Percentiles rank a stretch among this genome's conserved stretches.
Conservation (phyloP, 441 rosid genomes). For the Isatis lusitanica region DNA sequence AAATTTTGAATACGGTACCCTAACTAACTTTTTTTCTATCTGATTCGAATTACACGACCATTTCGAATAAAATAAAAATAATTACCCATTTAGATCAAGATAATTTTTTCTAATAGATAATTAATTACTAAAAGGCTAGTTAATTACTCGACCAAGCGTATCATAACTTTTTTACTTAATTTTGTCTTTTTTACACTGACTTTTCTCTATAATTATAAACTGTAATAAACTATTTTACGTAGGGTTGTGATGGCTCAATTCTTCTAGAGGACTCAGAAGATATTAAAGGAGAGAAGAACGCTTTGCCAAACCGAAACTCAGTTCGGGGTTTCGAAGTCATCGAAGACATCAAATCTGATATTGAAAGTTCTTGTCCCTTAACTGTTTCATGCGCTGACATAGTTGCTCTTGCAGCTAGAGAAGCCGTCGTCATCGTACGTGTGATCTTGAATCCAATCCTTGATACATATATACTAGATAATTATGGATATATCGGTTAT, state of each 20-base stretch:
- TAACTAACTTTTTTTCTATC: no score
- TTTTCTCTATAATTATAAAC: not conserved
- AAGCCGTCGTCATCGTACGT: conserved; percentile 50
- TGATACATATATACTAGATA: not conserved
- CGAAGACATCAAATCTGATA: conserved; percentile 53
- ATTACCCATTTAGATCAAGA: no score
- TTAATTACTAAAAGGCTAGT: not conserved
- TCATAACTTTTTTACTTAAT: no score
- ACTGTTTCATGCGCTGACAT: conserved; percentile 66
- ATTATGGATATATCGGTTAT: not conserved
- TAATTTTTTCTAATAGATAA: no score
- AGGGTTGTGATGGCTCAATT: conserved; percentile 65
- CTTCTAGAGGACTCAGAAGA: conserved; percentile 55
- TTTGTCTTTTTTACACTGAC: not conserved
- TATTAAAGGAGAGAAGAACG: conserved; percentile 60
- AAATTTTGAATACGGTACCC: no score
- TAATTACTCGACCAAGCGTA: not conserved
- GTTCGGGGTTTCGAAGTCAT: conserved; percentile 60
- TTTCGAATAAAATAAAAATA: not conserved
- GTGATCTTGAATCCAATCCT: not conserved
- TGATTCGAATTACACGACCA: no score
- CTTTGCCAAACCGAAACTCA: conserved; percentile 53
- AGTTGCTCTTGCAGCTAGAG: conserved; percentile 70
- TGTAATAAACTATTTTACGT: not conserved
- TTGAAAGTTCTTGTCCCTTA: conserved; percentile 53